Evolutionary conservation across 2,329 filamentous ascomycete genomes (phyloP).

Genomic region (Tolypocladium inflatum): DNA sequence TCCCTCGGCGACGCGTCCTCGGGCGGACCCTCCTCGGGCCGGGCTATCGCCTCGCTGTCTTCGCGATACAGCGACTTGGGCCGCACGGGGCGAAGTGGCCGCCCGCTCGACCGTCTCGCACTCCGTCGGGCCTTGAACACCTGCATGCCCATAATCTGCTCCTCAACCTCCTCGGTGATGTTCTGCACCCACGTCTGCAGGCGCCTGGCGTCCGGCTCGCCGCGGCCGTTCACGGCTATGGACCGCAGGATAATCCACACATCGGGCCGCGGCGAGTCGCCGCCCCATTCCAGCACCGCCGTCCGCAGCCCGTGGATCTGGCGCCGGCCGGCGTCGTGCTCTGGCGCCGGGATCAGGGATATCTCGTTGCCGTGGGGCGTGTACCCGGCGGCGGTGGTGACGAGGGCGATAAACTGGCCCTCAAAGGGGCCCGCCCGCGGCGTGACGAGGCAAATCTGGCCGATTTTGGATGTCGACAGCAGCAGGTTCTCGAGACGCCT

Average conservation of each 20-base stretch:
- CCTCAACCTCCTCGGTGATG: conserved; percentile 34
- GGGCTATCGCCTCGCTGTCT: not conserved
- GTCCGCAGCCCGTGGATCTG: conserved; percentile 32
- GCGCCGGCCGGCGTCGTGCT: conserved; percentile 29
- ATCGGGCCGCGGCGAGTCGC: conserved; percentile 26
- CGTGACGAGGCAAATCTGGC: conserved; percentile 30
- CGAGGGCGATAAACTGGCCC: conserved; percentile 36
- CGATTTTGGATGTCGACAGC: conserved; percentile 28
- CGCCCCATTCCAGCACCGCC: conserved; percentile 24
- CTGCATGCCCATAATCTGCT: conserved; percentile 34
- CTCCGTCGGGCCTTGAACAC: conserved; percentile 17
- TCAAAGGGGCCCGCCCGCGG: conserved; percentile 42
- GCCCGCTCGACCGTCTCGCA: not conserved
- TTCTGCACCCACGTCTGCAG: conserved; percentile 47
- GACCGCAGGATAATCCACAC: conserved; percentile 38
- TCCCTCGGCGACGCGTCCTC: conserved; percentile 15
- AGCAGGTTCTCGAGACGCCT: conserved; percentile 26
- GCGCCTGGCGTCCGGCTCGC: conserved; percentile 30
- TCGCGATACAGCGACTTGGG: not conserved
- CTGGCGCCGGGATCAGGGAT: conserved; percentile 17
- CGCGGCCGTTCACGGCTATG: conserved; percentile 32
- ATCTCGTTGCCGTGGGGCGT: conserved; percentile 17
- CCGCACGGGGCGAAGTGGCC: not conserved
- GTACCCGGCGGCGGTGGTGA: conserved; percentile 23
- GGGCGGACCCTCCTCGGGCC: not conserved